phyloP scores from a whole-genome alignment of 371 early-diverging fungal species.

The Apophysomyces ossiformis region DNA sequence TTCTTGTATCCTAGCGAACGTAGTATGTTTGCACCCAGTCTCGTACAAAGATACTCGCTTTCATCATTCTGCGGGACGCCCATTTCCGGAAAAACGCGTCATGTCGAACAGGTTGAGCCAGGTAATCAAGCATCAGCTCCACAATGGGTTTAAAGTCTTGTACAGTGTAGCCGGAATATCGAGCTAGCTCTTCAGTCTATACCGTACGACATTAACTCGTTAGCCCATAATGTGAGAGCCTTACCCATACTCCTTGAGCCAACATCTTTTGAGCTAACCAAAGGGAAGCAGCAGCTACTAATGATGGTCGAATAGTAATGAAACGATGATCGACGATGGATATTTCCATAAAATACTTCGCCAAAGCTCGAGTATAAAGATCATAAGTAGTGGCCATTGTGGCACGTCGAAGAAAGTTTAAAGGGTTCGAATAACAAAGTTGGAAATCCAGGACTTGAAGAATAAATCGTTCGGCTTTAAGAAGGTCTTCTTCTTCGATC shows the following conservation, averaged over 20 bases:
- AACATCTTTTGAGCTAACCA: constrained; percentile 93
- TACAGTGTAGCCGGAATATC: constrained; percentile 79
- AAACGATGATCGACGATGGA: constrained; percentile 88
- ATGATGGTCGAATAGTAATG: constrained; percentile 74
- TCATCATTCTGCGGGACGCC: constrained; percentile 70
- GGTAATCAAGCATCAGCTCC: constrained; percentile 69
- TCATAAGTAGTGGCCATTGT: constrained; percentile 91
- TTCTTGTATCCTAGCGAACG: constrained; percentile 10
- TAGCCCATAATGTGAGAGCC: constrained; percentile 5
- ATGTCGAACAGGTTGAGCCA: constrained; percentile 55
- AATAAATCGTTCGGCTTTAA: constrained; percentile 89
- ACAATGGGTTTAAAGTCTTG: constrained; percentile 66
- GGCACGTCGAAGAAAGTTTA: constrained; percentile 89
- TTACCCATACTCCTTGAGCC: constrained; percentile 78
- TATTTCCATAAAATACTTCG: constrained; percentile 97
- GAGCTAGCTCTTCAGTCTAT: constrained; percentile 62
- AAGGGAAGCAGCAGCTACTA: constrained; percentile 84
- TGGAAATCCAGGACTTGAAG: constrained; percentile 84
- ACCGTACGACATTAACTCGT: background rate
- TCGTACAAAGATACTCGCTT: constrained; percentile 76
- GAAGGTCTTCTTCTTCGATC: constrained; percentile 81
- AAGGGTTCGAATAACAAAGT: constrained; percentile 85
- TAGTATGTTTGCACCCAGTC: constrained; percentile 58
- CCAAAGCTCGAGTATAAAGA: constrained; percentile 86
- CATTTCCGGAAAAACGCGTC: constrained; percentile 87